Percentiles rank a stretch among this genome's conserved stretches.
These are phyloP conservation scores for Ruellia speciosa DNA, from an alignment of 305 asterid species.

Conservation along the genomic window DNA sequence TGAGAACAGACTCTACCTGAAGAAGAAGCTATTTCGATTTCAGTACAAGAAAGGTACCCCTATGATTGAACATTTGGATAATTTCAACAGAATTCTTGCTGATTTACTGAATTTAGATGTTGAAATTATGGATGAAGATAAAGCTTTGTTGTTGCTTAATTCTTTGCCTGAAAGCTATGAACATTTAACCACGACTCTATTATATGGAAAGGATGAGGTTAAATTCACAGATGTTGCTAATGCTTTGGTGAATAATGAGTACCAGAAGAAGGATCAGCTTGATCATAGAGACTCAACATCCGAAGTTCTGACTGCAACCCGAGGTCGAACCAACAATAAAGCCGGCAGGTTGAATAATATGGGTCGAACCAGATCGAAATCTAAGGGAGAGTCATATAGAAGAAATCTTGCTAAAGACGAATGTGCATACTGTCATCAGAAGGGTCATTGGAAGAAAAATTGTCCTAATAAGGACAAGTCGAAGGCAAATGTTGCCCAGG, in stretches of 20 bases:
- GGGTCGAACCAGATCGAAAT: not conserved
- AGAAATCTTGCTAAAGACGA: not conserved
- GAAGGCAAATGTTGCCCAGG: too few species aligned
- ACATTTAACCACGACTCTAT: not conserved
- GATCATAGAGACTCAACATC: not conserved
- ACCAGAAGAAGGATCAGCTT: not conserved
- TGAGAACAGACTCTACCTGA: slow-evolving; percentile 4
- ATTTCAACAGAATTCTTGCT: not conserved
- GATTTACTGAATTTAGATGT: not conserved
- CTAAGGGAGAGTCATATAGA: too few species aligned
- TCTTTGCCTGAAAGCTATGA: not conserved
- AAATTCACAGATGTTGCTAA: not conserved
- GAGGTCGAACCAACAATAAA: not conserved
- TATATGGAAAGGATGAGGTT: not conserved
- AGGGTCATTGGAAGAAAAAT: too few species aligned
- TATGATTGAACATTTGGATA: slow-evolving; percentile 5
- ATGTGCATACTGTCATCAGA: too few species aligned
- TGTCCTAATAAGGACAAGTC: too few species aligned
- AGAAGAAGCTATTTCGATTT: slow-evolving; percentile 5
- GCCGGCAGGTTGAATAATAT: not conserved
- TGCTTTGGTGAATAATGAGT: not conserved
- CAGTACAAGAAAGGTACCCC: not conserved
- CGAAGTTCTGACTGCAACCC: not conserved
- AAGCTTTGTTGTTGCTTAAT: not conserved
- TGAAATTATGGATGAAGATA: not conserved